Evolutionary conservation across 2,329 filamentous ascomycete genomes (phyloP).

Genomic region (Microcyclospora pomicola): DNA sequence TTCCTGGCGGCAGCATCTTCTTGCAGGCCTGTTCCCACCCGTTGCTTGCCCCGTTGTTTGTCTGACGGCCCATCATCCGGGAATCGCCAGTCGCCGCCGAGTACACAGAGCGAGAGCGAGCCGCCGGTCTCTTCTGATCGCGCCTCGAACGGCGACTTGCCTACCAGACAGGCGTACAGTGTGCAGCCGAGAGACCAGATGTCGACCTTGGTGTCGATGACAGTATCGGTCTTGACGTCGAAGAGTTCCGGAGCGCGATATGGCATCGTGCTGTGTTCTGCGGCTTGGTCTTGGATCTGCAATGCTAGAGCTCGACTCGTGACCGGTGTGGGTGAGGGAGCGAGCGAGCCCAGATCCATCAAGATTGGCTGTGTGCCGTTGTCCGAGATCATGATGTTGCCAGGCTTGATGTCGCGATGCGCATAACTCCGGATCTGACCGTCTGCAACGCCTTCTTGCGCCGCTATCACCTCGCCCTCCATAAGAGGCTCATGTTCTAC

Average conservation of each 20-base stretch:
- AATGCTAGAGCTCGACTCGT: constrained; percentile 82
- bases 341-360: constrained; percentile 92
- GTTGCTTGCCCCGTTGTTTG: constrained; percentile 41
- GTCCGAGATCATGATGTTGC: constrained; percentile 98
- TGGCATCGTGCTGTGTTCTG: constrained; percentile 95
- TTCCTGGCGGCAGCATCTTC: constrained; percentile 11
- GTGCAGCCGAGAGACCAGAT: constrained; percentile 97
- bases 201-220: constrained; percentile 92
- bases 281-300: constrained; percentile 83
- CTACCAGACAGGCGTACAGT: constrained; percentile 90
- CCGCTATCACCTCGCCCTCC: constrained; percentile 52
- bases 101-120: constrained; percentile 77
- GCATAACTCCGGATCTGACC: constrained; percentile 69
- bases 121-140: constrained; percentile 93
- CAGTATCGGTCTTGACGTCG: constrained; percentile 84
- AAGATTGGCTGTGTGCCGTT: constrained; percentile 77
- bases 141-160: constrained; percentile 93
- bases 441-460: constrained; percentile 53
- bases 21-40: constrained; percentile 19
- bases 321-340: constrained; percentile 74
- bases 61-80: constrained; percentile 66
- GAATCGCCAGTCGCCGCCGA: constrained; percentile 92
- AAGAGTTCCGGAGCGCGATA: constrained; percentile 97
- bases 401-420: constrained; percentile 94
- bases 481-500: constrained; percentile 73